A percentile compares a stretch with the other conserved stretches of the same genome.
phyloP scores from a whole-genome alignment of 2,329 filamentous ascomycete species.

The Xylariaceae sp. region DNA sequence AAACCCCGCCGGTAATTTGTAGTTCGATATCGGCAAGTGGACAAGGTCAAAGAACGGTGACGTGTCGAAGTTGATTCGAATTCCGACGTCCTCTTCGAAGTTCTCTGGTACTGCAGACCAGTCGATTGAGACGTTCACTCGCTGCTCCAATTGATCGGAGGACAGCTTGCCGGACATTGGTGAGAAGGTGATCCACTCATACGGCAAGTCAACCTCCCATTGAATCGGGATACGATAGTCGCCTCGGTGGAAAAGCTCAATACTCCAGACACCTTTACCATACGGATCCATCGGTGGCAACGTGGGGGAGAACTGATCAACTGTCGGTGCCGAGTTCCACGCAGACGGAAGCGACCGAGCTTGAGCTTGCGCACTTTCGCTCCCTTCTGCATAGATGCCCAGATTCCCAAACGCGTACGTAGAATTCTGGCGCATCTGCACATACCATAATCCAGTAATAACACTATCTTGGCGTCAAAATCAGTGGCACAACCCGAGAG shows the following conservation, averaged over 20 bases:
- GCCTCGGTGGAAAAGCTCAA: slow-evolving; percentile 50
- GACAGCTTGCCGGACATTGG: slow-evolving; percentile 30
- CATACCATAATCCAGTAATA: slow-evolving; percentile 50
- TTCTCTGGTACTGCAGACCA: slow-evolving; percentile 40
- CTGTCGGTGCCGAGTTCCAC: slow-evolving; percentile 42
- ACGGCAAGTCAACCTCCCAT: slow-evolving; percentile 39
- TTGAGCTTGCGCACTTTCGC: slow-evolving; percentile 52
- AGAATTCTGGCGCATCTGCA: slow-evolving; percentile 48
- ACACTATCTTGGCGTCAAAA: slow-evolving; percentile 30
- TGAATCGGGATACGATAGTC: slow-evolving; percentile 35
- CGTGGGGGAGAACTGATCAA: slow-evolving; percentile 36
- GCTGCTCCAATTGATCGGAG: slow-evolving; percentile 41
- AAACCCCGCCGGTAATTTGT: slow-evolving; percentile 11
- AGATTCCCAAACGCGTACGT: slow-evolving; percentile 52
- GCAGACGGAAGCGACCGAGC: slow-evolving; percentile 47
- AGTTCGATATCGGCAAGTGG: slow-evolving; percentile 24
- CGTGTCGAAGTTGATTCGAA: slow-evolving; percentile 34
- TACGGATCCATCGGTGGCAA: slow-evolving; percentile 47
- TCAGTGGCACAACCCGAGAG: too few species aligned
- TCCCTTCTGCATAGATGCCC: slow-evolving; percentile 54
- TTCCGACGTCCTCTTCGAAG: slow-evolving; percentile 28
- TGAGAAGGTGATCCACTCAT: slow-evolving; percentile 35
- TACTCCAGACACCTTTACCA: slow-evolving; percentile 42
- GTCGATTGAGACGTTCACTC: slow-evolving; percentile 45
- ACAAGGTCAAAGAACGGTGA: slow-evolving; percentile 37